phyloP scores from a whole-genome alignment of 1,284 basidiomycete genomes.

The Pterulicium gracile region DNA sequence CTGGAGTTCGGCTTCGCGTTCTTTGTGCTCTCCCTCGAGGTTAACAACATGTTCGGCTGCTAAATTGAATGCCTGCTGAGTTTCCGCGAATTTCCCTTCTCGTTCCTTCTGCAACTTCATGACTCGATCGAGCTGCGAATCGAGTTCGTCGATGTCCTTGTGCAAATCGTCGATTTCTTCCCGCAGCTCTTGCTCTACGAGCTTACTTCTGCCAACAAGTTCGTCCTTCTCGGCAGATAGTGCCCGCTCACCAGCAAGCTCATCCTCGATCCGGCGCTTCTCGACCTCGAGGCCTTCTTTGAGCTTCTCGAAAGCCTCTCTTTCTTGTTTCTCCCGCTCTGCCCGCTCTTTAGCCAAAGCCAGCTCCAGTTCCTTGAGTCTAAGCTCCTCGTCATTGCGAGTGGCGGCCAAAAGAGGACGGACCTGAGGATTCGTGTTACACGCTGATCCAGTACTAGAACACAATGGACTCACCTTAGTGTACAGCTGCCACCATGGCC shows the following conservation, averaged over 20 bases:
- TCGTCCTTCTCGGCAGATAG: constrained; percentile 79
- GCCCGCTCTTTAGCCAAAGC: constrained; percentile 75
- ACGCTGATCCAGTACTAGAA: too few species aligned
- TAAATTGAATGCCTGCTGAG: constrained; percentile 68
- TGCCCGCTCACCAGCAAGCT: constrained; percentile 74
- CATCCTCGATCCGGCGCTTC: constrained; percentile 73
- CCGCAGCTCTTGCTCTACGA: constrained; percentile 67
- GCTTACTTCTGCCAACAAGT: constrained; percentile 79
- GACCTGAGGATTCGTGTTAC: constrained; percentile 47
- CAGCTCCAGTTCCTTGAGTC: constrained; percentile 83
- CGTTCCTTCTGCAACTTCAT: constrained; percentile 66
- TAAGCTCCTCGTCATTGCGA: constrained; percentile 85
- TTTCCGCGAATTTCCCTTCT: constrained; percentile 66
- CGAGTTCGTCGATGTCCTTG: constrained; percentile 73
- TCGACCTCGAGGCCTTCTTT: constrained; percentile 75
- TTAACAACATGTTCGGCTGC: constrained; percentile 77
- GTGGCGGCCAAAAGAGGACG: constrained; percentile 91
- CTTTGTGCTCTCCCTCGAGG: constrained; percentile 68
- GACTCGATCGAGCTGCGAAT: constrained; percentile 79
- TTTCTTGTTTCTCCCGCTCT: constrained; percentile 76
- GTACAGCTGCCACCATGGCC: constrained; percentile 99
- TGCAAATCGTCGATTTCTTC: neutral
- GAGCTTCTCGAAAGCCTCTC: constrained; percentile 66
- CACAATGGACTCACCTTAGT: constrained; percentile 52
- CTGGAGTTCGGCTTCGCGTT: constrained; percentile 49